Conservation (phyloP, 495 filamentous ascomycete species). For the Penicillium goetzii region DNA sequence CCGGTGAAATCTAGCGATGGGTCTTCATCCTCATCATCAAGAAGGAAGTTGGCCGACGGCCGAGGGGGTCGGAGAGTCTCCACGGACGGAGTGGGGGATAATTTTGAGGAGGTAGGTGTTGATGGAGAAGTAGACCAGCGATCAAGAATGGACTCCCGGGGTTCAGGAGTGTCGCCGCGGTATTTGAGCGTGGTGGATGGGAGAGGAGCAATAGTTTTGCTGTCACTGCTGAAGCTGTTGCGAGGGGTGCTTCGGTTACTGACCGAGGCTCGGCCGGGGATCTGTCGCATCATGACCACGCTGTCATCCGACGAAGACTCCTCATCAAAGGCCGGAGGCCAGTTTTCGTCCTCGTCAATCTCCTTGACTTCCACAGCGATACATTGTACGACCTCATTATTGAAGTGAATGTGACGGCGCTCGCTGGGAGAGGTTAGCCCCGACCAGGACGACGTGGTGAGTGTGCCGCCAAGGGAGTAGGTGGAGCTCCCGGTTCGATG, state of each 20-base stretch:
- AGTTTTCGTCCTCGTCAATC: slow-evolving; percentile 67
- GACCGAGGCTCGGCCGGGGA: slow-evolving; percentile 47
- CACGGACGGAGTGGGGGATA: slow-evolving; percentile 73
- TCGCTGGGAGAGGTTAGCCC: slow-evolving; percentile 68
- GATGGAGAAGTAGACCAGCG: slow-evolving; percentile 43
- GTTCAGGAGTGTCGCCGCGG: slow-evolving; percentile 75
- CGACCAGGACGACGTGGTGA: slow-evolving; percentile 46
- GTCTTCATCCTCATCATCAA: slow-evolving; percentile 69
- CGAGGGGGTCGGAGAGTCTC: slow-evolving; percentile 75
- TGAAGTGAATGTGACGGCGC: slow-evolving; percentile 91
- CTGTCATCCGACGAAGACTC: slow-evolving; percentile 76
- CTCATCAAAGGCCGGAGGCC: slow-evolving; percentile 51
- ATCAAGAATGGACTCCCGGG: slow-evolving; percentile 37
- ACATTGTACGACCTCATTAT: slow-evolving; percentile 92
- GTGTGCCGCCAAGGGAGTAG: slow-evolving; percentile 35
- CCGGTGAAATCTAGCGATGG: slow-evolving; percentile 52
- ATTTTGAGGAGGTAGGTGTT: slow-evolving; percentile 34
- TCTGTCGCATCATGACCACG: slow-evolving; percentile 82
- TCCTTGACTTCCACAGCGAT: slow-evolving; percentile 89
- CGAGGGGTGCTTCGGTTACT: slow-evolving; percentile 54
- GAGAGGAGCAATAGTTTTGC: slow-evolving; percentile 90
- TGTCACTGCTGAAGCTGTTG: slow-evolving; percentile 63
- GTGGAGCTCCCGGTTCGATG: slow-evolving; percentile 43
- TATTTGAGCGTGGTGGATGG: slow-evolving; percentile 93
- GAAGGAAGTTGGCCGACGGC: slow-evolving; percentile 69